These are phyloP conservation scores for Tulasnella calospora DNA, from an alignment of 768 basidiomycete species.

Conservation along the genomic window DNA sequence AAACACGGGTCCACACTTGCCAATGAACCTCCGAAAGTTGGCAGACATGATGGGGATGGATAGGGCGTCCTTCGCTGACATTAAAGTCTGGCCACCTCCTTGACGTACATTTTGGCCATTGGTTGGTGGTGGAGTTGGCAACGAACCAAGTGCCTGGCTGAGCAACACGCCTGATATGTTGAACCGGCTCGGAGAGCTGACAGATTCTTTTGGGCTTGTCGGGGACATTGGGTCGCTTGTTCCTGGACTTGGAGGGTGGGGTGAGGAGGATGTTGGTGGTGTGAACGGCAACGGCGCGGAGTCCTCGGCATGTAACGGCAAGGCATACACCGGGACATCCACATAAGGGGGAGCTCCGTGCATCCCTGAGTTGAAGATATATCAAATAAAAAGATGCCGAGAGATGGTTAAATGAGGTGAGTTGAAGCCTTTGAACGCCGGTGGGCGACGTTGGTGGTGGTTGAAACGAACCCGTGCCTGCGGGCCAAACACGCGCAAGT, in stretches of 20 bases:
- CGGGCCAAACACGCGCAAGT: neutral
- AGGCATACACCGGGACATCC: conserved; percentile 14
- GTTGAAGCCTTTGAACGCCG: neutral
- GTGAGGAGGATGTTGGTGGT: neutral
- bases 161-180: conserved; percentile 34
- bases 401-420: neutral
- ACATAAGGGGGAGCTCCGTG: conserved; percentile 15
- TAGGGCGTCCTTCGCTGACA: conserved; percentile 45
- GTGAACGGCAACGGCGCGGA: neutral
- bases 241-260: neutral
- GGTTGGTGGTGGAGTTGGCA: neutral
- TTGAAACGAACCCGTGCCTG: neutral
- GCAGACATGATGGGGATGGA: conserved; percentile 70
- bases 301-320: neutral
- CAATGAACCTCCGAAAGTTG: conserved; percentile 78
- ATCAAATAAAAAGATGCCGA: neutral
- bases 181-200: conserved; percentile 31
- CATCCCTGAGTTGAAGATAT: neutral
- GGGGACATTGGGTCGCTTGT: neutral
- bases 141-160: conserved; percentile 32
- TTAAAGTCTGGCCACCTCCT: conserved; percentile 1
- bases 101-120: neutral
- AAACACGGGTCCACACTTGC: conserved; percentile 70
- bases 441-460: neutral
- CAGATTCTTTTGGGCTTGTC: neutral